Evolutionary conservation across 106 monocot species (phyloP), one percentile per base, ranked within the genome.

Genomic region (Vanilla planifolia): DNA sequence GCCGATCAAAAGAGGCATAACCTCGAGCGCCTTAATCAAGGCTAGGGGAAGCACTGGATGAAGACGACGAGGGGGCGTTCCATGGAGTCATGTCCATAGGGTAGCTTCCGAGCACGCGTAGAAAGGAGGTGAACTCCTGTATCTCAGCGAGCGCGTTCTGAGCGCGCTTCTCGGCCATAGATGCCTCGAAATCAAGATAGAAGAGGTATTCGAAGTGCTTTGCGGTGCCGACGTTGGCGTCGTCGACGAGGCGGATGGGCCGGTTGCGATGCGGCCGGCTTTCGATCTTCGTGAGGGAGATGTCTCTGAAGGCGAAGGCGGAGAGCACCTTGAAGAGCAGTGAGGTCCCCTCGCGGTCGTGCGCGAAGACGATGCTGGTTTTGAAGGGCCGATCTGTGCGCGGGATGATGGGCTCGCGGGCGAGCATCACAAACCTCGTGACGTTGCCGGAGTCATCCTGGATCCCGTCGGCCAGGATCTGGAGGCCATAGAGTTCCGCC

Each of bases 261-360:
- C 75, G 45, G 67, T 75, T 69, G 1, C 80, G 70, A 43, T 80
- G 80, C 16, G 80, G 80, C 25, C 80, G 51, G 65, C 71, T 72
- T 64, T 79, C 79, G 23, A 79, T 80, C 70, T 79, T 79, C 0
- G 69, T 79, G 22, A 79, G 60, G 35, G 64, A 73, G 24, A 79
- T 79, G 55, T 79, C 60, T 34, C 79, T 47, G 65, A 79, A 79
- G 20, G 79, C 79, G 33, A 79, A 79, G 3, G 74, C 79, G 17
- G 79, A 73, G 16, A 79, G 68, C 8, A 74, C 79, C 69, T 69
- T 75, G 63, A 75, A 75, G 10, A 75, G 63, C 22, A 75, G 55
- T 1, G 68, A 70, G 1, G 64, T 76, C 32, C 76, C 76, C 44
- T 70, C 76, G 4, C 51, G 37, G 9, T 70, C 76, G 65, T 76